A percentile compares a stretch with the other conserved stretches of the same genome.
phyloP scores from a whole-genome alignment of 2,329 filamentous ascomycete species.

The Fusarium sublunatum region DNA sequence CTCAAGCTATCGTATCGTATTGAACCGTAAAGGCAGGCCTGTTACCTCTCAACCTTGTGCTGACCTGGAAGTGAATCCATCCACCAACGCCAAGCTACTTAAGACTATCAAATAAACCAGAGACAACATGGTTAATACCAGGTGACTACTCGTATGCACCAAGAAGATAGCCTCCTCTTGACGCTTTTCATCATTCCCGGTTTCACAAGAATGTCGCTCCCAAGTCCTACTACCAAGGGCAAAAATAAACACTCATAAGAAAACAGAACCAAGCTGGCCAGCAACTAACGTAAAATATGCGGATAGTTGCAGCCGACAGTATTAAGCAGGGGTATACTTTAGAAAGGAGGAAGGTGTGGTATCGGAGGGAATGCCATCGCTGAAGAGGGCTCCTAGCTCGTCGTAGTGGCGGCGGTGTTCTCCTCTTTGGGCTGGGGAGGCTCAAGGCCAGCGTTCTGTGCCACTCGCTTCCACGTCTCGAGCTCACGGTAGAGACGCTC shows the following conservation, averaged over 20 bases:
- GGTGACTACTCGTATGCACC: constrained; percentile 28
- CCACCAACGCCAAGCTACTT: constrained; percentile 47
- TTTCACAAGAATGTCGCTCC: constrained; percentile 20
- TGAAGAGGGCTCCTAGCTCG: constrained; percentile 45
- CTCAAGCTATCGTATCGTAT: constrained; percentile 36
- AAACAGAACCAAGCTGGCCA: constrained; percentile 25
- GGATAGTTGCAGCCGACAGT: constrained; percentile 7
- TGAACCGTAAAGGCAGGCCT: constrained; percentile 27
- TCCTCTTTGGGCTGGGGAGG: constrained; percentile 56
- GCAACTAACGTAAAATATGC: constrained; percentile 13
- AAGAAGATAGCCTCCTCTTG: constrained; percentile 14
- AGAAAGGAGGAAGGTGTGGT: constrained; percentile 21
- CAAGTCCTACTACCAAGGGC: constrained; percentile 7
- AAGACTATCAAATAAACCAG: constrained; percentile 35
- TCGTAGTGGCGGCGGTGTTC: constrained; percentile 39
- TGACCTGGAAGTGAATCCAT: constrained; percentile 37
- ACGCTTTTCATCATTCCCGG: constrained; percentile 15
- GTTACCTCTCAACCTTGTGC: constrained; percentile 22
- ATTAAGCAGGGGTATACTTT: constrained; percentile 44
- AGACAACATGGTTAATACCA: constrained; percentile 19
- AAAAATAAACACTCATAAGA: constrained; percentile 13
- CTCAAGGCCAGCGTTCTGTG: constrained; percentile 68
- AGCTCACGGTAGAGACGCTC: constrained; percentile 81
- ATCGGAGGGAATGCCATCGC: constrained; percentile 27
- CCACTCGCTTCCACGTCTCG: constrained; percentile 80